Evolutionary conservation across 164 flowering plant species (phyloP), one percentile per base, ranked within the genome.

Genomic region (Nymphaea colorata): DNA sequence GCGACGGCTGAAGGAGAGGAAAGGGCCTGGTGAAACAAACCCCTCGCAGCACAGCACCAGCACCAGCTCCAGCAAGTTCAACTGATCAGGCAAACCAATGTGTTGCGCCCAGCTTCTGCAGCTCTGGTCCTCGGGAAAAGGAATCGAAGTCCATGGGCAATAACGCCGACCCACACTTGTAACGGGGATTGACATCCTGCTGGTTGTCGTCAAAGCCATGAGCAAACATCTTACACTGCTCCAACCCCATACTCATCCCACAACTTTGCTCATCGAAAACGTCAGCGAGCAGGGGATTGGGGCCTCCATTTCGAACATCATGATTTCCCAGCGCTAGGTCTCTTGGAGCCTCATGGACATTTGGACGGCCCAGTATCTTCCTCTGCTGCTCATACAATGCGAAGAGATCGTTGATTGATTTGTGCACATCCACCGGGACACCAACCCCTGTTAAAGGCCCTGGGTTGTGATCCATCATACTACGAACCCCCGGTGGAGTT

Each of bases 351-450:
- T 53, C 45, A 62, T 51, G 59, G 66, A 64, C 69, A 45, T 10
- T 36, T 8, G 8, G 18, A 68, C 72, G 43, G 67, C 66, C 75
- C 2, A 70, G 7, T 42, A 42, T 74, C 67, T 77, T 82, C 70
- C 70, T 77, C 59, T 68, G 71, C 64, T 78, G 85, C 3, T 61
- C 41, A 67, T 90, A 90, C 44, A 76, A 70, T 0, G 86, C 79
- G 85, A 88, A 77, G 4, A 90, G 87, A 1, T 88, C 86, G 45
- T 73, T 68, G 14, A 90, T 88, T 79, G 80, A 77, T 62, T 84
- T 84, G 66, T 86, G 87, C 53, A 85, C 96, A 57, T 90, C 90
- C 64, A 84, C 83, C 0, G 91, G 83, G 62, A 90, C 81, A 25
- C 85, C 86, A 43, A 85, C 71, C n/a, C 8, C n/a, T 2, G 64